Evolutionary conservation across 805 yeast genomes (phyloP), one percentile per base, ranked within the genome.

Genomic region (Myxozyma neotropica): DNA sequence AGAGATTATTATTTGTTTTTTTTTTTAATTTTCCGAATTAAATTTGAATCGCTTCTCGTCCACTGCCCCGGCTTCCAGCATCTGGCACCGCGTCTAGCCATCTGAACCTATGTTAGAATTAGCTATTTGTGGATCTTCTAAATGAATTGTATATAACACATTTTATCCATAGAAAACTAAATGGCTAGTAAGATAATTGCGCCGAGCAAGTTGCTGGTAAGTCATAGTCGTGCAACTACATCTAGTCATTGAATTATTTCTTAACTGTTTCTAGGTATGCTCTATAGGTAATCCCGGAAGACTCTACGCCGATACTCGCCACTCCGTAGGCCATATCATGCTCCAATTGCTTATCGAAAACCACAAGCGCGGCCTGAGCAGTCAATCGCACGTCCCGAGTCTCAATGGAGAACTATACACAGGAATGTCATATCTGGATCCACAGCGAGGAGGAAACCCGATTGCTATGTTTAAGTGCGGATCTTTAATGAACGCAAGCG

Each of bases 261-360:
- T 38, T 5, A 31, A n/a, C 21, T 24, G 10, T 21, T n/a, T 10
- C 15, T 23, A 66, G 63, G 57, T 77, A 4, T 80, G 83, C 2
- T 84, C 89, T 0, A 74, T 90, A 1, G 96, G 96, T 0, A 90
- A 90, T 68, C 96, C 96, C 0, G 88, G 85, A 56, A 79, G 83
- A 0, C 73, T 77, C 50, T 88, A 80, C 66, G 72, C 73, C 6
- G 77, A 78, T 5, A 87, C 96, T 0, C 76, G 96, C 36, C 97
- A 90, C 69, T 89, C 86, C 59, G 89, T 85, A 0, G 97, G 96
- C 1, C 88, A 88, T 63, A 70, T 78, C 50, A 70, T 84, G 38
- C 73, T 84, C 39, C 76, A 84, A 36, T 38, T 51, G 45, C 17
- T 70, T 33, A 35, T 57, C 49, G 54, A 53, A 53, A 43, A 67